Evolutionary conservation across 2,329 filamentous ascomycete genomes (phyloP), one percentile per base, ranked within the genome.

Genomic region (Phyllosticta citrichinensis): DNA sequence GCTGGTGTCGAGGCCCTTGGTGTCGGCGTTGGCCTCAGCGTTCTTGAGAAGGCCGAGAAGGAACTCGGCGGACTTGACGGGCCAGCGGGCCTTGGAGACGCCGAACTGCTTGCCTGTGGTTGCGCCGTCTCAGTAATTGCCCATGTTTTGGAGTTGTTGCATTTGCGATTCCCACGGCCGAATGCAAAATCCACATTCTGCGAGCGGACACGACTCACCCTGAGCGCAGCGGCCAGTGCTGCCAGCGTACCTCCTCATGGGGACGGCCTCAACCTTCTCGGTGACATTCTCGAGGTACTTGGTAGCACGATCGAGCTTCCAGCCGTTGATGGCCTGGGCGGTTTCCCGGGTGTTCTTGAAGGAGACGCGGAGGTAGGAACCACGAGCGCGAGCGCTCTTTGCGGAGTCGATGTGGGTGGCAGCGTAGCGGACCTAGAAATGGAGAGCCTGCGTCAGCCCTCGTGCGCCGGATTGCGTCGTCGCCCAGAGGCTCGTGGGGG

Each of bases 281-380:
- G 90, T 86, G 74, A 99, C 94, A 80, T 99, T 97, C 84, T 96
- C 90, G 77, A 99, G 90, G 87, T 96, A 99, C 77, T 87, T 87
- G 71, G 97, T 82, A 74, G 94, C 94, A 76, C 94, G 92, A 81
- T 91, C 84, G 76, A 97, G 79, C 85, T 97, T 97, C 91, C 91
- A 96, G 81, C 93, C 93, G 82, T 94, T 97, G 87, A 99, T 96
- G 75, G 92, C 92, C 85, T 97, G 94, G 68, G 95, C 94, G 70
- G 93, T 97, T 85, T 99, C 95, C 77, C 94, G 91, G 78, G 94
- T 99, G 88, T 99, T 99, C 88, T 99, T 99, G 90, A 97, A 99
- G 73, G 90, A 96, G 73, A 97, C 93, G 78, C 94, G 91, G 74
- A 99, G 89, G 86, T 97, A 99, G 79, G 92, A 91, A 81, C 95